These are phyloP conservation scores for Dalbergia cultrata DNA, from an alignment of 306 rosid species.

Conservation along the genomic window DNA sequence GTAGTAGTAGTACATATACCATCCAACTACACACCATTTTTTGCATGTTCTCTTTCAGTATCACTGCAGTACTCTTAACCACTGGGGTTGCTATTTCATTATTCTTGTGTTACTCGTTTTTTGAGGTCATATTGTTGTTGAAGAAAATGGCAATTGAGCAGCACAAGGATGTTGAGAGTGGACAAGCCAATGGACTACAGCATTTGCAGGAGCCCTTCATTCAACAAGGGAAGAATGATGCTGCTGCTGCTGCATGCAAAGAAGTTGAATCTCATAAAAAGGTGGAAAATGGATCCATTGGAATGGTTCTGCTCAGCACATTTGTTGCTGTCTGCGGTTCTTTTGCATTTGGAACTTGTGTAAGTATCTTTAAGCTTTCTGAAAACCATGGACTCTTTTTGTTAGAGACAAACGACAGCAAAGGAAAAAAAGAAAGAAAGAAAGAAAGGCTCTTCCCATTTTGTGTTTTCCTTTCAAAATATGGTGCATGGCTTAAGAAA, in stretches of 20 bases:
- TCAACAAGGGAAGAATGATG: conserved; percentile 27
- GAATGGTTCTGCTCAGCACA: conserved; percentile 78
- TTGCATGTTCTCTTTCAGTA: conserved; percentile 24
- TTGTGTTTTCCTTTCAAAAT: background rate
- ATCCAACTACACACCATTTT: conserved; percentile 17
- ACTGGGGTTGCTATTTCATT: conserved; percentile 10
- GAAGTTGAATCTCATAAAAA: conserved; percentile 46
- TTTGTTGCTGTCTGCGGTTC: conserved; percentile 85
- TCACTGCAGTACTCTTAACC: conserved; percentile 7
- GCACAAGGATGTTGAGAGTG: conserved; percentile 56
- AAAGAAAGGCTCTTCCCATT: no score
- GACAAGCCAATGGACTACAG: conserved; percentile 41
- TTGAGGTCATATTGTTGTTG: conserved; percentile 24
- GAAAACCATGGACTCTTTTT: background rate
- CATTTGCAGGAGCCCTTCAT: conserved; percentile 64
- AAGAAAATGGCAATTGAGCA: conserved; percentile 62
- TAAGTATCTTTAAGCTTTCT: conserved; percentile 48
- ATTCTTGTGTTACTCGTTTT: conserved; percentile 37
- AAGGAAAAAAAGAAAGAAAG: background rate
- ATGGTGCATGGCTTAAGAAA: conserved; percentile 28
- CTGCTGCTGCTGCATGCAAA: background rate
- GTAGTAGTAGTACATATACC: conserved; percentile 39
- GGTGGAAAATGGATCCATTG: conserved; percentile 57
- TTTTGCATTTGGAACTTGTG: conserved; percentile 81
- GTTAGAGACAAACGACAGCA: background rate